These are phyloP conservation scores for Colletotrichum lini DNA, from an alignment of 2,329 filamentous ascomycete species.

Conservation along the genomic window DNA sequence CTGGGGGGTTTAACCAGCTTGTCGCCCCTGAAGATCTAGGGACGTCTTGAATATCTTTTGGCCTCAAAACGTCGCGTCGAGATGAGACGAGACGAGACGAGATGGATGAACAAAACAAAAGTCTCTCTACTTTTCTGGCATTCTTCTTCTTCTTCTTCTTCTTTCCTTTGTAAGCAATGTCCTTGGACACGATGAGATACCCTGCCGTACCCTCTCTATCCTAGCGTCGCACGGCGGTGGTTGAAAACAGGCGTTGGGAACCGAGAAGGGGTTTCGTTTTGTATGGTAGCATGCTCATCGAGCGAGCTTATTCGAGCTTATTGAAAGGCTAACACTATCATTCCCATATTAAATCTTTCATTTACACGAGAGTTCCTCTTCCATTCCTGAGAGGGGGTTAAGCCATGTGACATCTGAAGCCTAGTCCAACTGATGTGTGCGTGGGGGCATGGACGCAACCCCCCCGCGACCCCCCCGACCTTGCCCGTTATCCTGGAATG, in stretches of 20 bases:
- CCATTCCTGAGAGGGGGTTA: too few species aligned
- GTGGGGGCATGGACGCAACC: too few species aligned
- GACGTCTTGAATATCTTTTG: neutral
- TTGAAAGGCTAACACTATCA: too few species aligned
- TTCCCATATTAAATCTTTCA: too few species aligned
- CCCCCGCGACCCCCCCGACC: too few species aligned
- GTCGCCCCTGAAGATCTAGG: conserved; percentile 27
- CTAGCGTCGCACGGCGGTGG: conserved; percentile 6
- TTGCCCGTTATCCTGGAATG: neutral
- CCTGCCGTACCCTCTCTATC: conserved; percentile 35
- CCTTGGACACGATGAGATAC: conserved; percentile 42
- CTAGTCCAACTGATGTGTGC: too few species aligned
- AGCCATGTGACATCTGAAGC: too few species aligned
- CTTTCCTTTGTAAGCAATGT: conserved; percentile 23
- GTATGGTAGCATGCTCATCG: neutral
- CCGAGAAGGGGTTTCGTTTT: neutral
- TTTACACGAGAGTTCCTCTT: too few species aligned
- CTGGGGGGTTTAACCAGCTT: conserved; percentile 59
- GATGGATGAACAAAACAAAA: neutral
- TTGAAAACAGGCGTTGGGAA: neutral
- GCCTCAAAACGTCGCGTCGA: too few species aligned
- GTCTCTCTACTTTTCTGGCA: too few species aligned
- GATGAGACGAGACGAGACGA: neutral
- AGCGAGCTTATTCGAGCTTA: neutral
- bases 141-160: neutral